Evolutionary conservation across 345 rosid genomes (phyloP), one percentile per base, ranked within the genome.

Genomic region (Populus euphratica): DNA sequence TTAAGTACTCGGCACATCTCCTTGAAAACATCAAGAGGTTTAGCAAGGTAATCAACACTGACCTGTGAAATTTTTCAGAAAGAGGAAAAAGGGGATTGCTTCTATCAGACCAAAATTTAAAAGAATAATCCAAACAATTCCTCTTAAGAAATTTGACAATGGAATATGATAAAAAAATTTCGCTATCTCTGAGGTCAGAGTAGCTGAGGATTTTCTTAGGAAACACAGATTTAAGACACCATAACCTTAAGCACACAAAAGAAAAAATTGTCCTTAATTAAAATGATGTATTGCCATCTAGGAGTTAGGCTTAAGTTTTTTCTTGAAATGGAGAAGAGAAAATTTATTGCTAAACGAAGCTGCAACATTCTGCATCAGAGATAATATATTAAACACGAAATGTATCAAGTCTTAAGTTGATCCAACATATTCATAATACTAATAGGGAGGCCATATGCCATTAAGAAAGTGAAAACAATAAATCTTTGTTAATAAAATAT

Each of bases 41-140:
- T 95, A 44, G 90, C 88, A 76, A 93, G 89, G 84, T 93, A 95
- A 81, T 92, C 98, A 35, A 92, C 93, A 79, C 99, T 91, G 73
- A 93, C 99, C 99, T 95, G 85, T 49, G 78, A 29, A 69, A 77
- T 41, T 70, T 72, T 67, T 44, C 62, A 52, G 44, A 66, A 39
- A 31, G 18, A 2, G 25, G 4, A 52, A 21, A 39, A 39, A 36
- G 12, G 14, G 21, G 9, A 75, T 44, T 10, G 11, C n/a, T 14
- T 44, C 50, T 44, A 44, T 44, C 16, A 44, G 17, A 44, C 16
- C 5, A 14, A 12, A 47, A 47, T 47, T 47, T 47, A 47, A 63
- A 29, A 33, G 38, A 63, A 29, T 25, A 63, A 4, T 27, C 68
- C 36, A 29, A 63, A 13, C 68, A 63, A 27, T 25, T 25, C 35